A percentile compares a stretch with the other conserved stretches of the same genome.
phyloP scores from a whole-genome alignment of 2,329 filamentous ascomycete species.

The Alternaria brassicicola region DNA sequence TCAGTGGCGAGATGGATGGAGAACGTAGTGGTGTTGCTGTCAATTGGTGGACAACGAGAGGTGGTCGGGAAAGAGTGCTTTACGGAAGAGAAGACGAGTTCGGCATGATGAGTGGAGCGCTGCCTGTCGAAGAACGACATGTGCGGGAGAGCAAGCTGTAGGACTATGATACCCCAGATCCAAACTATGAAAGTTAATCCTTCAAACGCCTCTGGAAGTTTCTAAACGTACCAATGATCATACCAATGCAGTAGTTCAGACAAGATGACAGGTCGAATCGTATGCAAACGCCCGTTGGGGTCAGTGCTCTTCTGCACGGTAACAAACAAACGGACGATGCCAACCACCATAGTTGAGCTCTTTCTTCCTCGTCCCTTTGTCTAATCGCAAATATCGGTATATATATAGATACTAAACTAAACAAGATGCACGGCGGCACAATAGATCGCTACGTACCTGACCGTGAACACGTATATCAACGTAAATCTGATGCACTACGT shows the following conservation, averaged over 20 bases:
- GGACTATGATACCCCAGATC: conserved; percentile 25
- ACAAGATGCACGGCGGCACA: background rate
- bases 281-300: background rate
- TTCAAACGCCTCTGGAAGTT: background rate
- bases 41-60: conserved; percentile 80
- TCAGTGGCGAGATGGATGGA: conserved; percentile 85
- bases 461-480: background rate
- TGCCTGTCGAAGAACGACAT: conserved; percentile 43
- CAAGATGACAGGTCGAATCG: background rate
- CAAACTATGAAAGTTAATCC: background rate
- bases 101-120: conserved; percentile 62
- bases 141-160: conserved; percentile 57
- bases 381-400: background rate
- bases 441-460: background rate
- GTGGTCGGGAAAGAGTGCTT: conserved; percentile 63
- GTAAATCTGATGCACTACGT: background rate
- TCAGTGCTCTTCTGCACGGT: background rate
- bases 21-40: conserved; percentile 80
- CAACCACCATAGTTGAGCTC: background rate
- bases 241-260: background rate
- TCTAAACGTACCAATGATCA: background rate
- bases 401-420: background rate
- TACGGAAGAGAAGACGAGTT: conserved; percentile 58
- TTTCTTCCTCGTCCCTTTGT: background rate
- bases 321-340: background rate